Evolutionary conservation across 1,284 basidiomycete species (phyloP).

Genomic region (Ceratobasidium sp.): DNA sequence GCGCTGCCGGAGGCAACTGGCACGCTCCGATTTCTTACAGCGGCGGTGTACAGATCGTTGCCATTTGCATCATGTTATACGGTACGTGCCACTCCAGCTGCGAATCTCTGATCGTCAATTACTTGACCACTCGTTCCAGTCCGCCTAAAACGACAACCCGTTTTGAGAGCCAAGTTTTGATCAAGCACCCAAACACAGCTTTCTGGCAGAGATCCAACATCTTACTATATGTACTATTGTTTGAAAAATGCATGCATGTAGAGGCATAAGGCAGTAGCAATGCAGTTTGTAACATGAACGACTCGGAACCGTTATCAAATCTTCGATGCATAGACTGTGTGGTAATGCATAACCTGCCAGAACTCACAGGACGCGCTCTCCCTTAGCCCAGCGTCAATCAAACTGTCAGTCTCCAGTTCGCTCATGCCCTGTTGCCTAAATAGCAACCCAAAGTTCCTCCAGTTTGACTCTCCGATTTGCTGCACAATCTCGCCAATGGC

Average conservation of each 20-base stretch:
- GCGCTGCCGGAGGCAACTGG: slow-evolving; percentile 43
- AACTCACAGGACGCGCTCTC: background rate
- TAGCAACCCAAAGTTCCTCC: slow-evolving; percentile 24
- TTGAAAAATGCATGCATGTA: too few species aligned
- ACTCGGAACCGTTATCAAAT: too few species aligned
- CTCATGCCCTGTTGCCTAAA: slow-evolving; percentile 16
- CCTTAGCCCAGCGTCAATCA: background rate
- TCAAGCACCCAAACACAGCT: too few species aligned
- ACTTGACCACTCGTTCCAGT: background rate
- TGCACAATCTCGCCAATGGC: slow-evolving; percentile 25
- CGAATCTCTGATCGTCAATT: background rate
- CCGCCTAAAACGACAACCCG: slow-evolving; percentile 26
- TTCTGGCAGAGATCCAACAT: too few species aligned
- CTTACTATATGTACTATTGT: too few species aligned
- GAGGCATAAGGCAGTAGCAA: too few species aligned
- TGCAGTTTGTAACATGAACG: too few species aligned
- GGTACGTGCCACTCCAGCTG: slow-evolving; percentile 24
- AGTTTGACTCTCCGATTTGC: slow-evolving; percentile 18
- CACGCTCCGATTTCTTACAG: slow-evolving; percentile 40
- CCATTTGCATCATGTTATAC: slow-evolving; percentile 38
- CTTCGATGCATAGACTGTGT: slow-evolving; percentile 22
- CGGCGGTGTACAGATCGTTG: slow-evolving; percentile 42
- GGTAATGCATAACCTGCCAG: slow-evolving; percentile 28
- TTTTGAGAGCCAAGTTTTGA: slow-evolving; percentile 13
- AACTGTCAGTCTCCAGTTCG: background rate